Base-by-base conservation (phyloP, 768 basidiomycete species). In the Mycena epipterygia region DNA sequence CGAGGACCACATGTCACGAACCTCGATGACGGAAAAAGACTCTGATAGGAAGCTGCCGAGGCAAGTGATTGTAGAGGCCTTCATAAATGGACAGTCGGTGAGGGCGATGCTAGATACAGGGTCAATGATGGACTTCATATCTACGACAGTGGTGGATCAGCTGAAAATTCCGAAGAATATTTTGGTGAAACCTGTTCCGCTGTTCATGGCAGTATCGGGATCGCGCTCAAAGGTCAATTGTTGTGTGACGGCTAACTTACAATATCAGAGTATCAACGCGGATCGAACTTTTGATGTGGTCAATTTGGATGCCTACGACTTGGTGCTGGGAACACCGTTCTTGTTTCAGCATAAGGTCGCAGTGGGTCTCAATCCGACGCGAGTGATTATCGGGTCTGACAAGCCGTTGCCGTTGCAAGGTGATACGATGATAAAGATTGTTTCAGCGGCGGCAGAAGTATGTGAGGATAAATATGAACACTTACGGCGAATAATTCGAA, bases 111-210 rank as follows among this genome's bases (percentile, higher is more conserved):
- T 71, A 19, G 70, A 71, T n/a, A 67, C 70, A 0, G 70, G 70
- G 0, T 83, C 81, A 0, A 61, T 78, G 51, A 75, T 77, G 19
- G 81, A 83, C 64, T 81, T 83, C 41, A 74, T 83, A n/a, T 78
- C 79, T 1, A 74, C 80, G 8, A 73, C 56, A 32, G 19, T 82
- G 2, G 79, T 78, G 19, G 76, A 81, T 68, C 81, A 83, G 67
- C 49, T 83, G 9, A 72, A 76, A 21, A 42, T 80, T 1, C 53
- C 71, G 29, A 30, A 41, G 0, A 68, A 74, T 9, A 51, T 70
- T 16, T 64, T 83, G 0, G 76, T 51, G 3, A 82, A 82, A 65
- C 81, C 80, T 0, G 32, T 83, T 17, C 67, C 78, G 2, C 53
- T 83, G 0, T 79, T 81, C 19, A 68, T 84, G 5, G 82, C 81